A percentile compares a stretch with the other conserved stretches of the same genome.
phyloP scores from a whole-genome alignment of 2,329 filamentous ascomycete genomes.

The Phaeoacremonium minimum region DNA sequence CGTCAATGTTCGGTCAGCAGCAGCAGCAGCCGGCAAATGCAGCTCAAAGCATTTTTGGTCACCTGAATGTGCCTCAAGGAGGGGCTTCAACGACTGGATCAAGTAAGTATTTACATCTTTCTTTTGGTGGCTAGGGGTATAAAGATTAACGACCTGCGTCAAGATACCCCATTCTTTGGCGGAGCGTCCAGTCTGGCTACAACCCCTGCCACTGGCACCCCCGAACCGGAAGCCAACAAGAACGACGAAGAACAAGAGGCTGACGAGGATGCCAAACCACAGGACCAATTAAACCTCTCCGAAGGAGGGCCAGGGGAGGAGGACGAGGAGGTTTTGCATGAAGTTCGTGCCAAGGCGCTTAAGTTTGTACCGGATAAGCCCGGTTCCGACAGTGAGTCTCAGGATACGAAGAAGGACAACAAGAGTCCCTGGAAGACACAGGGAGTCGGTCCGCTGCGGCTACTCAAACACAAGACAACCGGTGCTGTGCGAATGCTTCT shows the following conservation, averaged over 20 bases:
- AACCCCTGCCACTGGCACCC: constrained; percentile 54
- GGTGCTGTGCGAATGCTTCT: constrained; percentile 64
- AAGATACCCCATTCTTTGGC: constrained; percentile 54
- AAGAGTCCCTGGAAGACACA: constrained; percentile 62
- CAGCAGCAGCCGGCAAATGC: constrained; percentile 18
- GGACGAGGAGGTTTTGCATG: constrained; percentile 65
- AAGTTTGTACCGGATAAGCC: constrained; percentile 49
- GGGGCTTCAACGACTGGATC: constrained; percentile 35
- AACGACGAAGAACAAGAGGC: constrained; percentile 32
- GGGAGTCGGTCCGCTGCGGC: constrained; percentile 66
- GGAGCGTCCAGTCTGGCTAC: constrained; percentile 58
- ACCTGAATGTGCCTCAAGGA: constrained; percentile 22
- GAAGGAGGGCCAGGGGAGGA: constrained; percentile 65
- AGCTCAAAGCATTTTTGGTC: constrained; percentile 21
- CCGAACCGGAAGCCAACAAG: constrained; percentile 45
- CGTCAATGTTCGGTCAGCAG: constrained; percentile 13
- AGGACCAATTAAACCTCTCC: constrained; percentile 68
- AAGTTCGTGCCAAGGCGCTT: constrained; percentile 66
- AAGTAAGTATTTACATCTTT: constrained; percentile 27
- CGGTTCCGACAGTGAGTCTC: constrained; percentile 40
- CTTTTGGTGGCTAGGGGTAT: constrained; percentile 7
- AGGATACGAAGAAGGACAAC: constrained; percentile 33
- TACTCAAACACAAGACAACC: constrained; percentile 70
- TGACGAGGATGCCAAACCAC: constrained; percentile 54
- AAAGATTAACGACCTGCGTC: constrained; percentile 35